A percentile compares a stretch with the other conserved stretches of the same genome.
Conservation (phyloP, 1,284 basidiomycete genomes). For the Takashimella koratensis region DNA sequence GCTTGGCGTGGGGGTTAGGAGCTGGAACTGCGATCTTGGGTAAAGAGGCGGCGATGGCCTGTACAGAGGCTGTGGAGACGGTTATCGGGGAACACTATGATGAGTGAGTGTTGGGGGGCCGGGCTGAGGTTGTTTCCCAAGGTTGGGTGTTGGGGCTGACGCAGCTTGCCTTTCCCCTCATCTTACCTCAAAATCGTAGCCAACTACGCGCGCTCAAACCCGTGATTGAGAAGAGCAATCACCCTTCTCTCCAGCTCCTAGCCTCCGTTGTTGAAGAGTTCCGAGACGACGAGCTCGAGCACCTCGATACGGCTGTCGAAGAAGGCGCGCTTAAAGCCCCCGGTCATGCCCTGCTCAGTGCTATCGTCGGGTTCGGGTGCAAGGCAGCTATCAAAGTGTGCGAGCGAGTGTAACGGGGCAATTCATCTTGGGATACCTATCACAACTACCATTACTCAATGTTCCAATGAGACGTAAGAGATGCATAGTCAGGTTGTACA, state of each 20-base stretch:
- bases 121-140: background rate
- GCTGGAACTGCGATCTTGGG: slow-evolving; percentile 82
- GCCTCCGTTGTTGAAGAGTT: slow-evolving; percentile 76
- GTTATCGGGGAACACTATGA: slow-evolving; percentile 98
- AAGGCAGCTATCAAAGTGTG: slow-evolving; percentile 45
- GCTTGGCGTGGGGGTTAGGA: slow-evolving; percentile 79
- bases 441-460: no score
- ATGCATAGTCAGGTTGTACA: background rate
- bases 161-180: background rate
- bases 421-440: no score
- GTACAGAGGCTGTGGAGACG: slow-evolving; percentile 95
- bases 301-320: slow-evolving; percentile 86
- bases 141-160: no score
- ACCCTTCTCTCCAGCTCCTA: slow-evolving; percentile 76
- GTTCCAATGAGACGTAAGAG: background rate
- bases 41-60: slow-evolving; percentile 93
- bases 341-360: slow-evolving; percentile 83
- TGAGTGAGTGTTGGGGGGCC: slow-evolving; percentile 61
- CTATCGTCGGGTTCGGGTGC: slow-evolving; percentile 79
- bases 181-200: slow-evolving; percentile 16
- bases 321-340: slow-evolving; percentile 87
- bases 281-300: slow-evolving; percentile 90
- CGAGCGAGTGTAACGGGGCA: background rate
- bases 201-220: slow-evolving; percentile 39
- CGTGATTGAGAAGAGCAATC: slow-evolving; percentile 25